Percentiles rank a stretch among this genome's conserved stretches.
These are phyloP conservation scores for Alliaria petiolata DNA, from an alignment of 345 rosid species.

Conservation along the genomic window DNA sequence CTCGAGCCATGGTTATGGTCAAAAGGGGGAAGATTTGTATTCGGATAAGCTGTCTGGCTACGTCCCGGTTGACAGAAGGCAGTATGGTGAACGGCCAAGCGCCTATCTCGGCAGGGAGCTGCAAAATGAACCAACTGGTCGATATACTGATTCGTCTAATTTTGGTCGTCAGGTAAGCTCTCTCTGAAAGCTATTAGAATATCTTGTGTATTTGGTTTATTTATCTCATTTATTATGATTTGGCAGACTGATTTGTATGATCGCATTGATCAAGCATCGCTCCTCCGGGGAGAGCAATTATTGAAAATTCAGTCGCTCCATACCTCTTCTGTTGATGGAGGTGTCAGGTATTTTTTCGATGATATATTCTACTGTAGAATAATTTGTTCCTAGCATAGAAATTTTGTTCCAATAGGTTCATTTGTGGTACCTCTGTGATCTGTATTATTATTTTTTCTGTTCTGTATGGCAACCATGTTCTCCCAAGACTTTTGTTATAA, in stretches of 20 bases:
- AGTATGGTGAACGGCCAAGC: conserved; percentile 66
- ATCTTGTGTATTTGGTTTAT: not conserved
- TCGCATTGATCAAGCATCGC: conserved; percentile 72
- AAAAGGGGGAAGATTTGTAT: conserved; percentile 64
- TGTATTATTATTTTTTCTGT: conserved; percentile 1
- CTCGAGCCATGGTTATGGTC: conserved; percentile 68
- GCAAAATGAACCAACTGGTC: conserved; percentile 58
- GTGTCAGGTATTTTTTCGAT: conserved; percentile 58
- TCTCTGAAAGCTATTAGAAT: not conserved
- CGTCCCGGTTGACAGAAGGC: conserved; percentile 65
- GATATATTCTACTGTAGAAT: not conserved
- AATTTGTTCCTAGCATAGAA: too few species aligned
- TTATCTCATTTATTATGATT: not conserved
- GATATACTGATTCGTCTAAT: conserved; percentile 67
- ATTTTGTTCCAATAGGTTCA: conserved; percentile 3
- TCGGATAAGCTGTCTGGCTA: conserved; percentile 74
- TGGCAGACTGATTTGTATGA: conserved; percentile 69
- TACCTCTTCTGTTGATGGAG: conserved; percentile 64
- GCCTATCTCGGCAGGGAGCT: conserved; percentile 68
- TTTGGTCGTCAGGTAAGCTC: conserved; percentile 72
- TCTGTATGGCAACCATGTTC: conserved; percentile 18
- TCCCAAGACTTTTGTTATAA: conserved; percentile 1
- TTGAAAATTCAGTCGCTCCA: conserved; percentile 73
- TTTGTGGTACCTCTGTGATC: conserved; percentile 1
- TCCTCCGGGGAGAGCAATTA: conserved; percentile 80